Evolutionary conservation across 805 yeast species (phyloP), one percentile per base, ranked within the genome.

Genomic region (Priceomyces carsonii): DNA sequence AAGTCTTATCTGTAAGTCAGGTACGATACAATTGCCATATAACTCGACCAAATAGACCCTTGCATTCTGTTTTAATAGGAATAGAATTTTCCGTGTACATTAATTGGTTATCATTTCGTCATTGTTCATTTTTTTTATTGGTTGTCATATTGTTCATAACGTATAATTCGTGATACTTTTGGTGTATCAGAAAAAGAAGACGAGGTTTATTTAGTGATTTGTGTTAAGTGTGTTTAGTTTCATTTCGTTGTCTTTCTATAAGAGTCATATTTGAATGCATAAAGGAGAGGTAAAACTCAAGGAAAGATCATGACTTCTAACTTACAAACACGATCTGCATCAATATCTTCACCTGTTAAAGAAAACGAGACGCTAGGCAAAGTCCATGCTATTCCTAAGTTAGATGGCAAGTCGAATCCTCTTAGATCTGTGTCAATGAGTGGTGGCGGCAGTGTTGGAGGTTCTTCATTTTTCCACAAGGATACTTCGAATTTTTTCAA

Each of bases 401-500:
- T 32, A 16, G 30, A 26, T 8, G 35, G 29, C 14, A 32, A 16
- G 4, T 13, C 35, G 20, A 32, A 20, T 8, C 7, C 35, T 3
- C 39, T 42, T 18, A 37, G 48, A 29, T 44, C 45, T 12, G 42
- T 33, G 5, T 39, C 39, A 4, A 28, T 39, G n/a, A 26, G 17
- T 16, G 33, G 12, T 9, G 18, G 21, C 13, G 21, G 33, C 13
- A 20, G 22, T 18, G 21, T 44, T 48, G 24, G 24, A 23, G 59
- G 59, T 18, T 50, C 58, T 21, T 42, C 36, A 35, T 58, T 57
- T 36, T 59, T 58, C 45, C 42, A 49, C 19, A 52, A 56, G 26
- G 62, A 57, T 17, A 25, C 46, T 5, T 45, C 55, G 13, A 45
- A 43, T 33, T 50, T 57, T 37, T 57, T 57, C 39, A 38, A 26